A percentile compares a stretch with the other conserved stretches of the same genome.
phyloP scores from a whole-genome alignment of 2,329 filamentous ascomycete species.

The Neonectria ditissima region DNA sequence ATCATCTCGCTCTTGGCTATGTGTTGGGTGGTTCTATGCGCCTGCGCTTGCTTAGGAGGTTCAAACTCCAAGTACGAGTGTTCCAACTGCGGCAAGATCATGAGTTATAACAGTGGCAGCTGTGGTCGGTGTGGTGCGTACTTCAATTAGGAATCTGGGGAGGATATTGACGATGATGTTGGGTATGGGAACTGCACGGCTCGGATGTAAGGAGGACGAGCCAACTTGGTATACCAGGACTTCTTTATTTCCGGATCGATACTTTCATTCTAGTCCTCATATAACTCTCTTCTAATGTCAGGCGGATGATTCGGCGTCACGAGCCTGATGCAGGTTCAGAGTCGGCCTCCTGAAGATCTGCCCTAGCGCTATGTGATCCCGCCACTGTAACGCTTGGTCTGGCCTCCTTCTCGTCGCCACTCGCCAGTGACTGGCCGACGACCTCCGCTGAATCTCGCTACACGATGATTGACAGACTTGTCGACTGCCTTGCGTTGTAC shows the following conservation, averaged over 20 bases:
- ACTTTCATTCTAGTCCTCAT: conserved; percentile 10
- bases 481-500: conserved; percentile 1
- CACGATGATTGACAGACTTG: neutral
- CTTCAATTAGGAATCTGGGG: neutral
- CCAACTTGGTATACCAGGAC: neutral
- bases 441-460: conserved; percentile 5
- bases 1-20: conserved; percentile 25
- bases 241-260: conserved; percentile 6
- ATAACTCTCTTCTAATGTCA: conserved; percentile 12
- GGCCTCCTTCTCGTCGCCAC: conserved; percentile 4
- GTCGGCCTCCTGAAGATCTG: conserved; percentile 2
- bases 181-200: neutral
- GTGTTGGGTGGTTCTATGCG: conserved; percentile 27
- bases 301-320: conserved; percentile 2
- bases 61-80: conserved; percentile 8
- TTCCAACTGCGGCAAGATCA: conserved; percentile 18
- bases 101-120: conserved; percentile 2
- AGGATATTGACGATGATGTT: neutral
- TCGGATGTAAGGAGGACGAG: neutral
- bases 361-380: conserved; percentile 12
- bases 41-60: conserved; percentile 29
- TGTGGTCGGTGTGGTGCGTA: neutral
- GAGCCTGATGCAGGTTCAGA: conserved; percentile 4
- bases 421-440: conserved; percentile 1
- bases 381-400: conserved; percentile 8